Evolutionary conservation across 2,329 filamentous ascomycete genomes (phyloP).

Genomic region (Monosporascus sp.): DNA sequence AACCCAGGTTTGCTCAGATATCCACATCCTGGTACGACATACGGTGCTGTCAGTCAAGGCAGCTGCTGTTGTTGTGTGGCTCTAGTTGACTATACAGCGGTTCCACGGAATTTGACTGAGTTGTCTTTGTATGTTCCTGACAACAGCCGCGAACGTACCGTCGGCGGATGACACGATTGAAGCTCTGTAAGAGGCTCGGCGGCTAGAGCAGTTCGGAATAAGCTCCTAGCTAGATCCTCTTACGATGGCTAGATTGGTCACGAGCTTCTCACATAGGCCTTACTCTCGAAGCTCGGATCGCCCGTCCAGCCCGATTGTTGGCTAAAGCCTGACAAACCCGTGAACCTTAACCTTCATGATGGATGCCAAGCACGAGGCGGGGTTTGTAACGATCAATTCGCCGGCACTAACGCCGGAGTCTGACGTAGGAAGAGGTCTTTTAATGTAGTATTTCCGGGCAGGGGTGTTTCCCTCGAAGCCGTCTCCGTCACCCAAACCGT

Average conservation of each 20-base stretch:
- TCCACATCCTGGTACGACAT: not conserved
- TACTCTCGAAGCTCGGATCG: not conserved
- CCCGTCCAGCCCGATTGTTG: not conserved
- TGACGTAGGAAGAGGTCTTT: not conserved
- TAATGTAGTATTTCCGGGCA: not conserved
- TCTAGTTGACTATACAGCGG: not conserved
- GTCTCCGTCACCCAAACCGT: not conserved
- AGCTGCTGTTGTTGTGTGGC: not conserved
- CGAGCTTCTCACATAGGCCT: not conserved
- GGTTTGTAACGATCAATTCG: not conserved
- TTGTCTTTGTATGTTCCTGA: not conserved
- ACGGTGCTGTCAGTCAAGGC: not conserved
- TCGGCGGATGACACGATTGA: not conserved
- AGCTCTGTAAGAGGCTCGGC: not conserved
- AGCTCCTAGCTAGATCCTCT: not conserved
- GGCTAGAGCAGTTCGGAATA: not conserved
- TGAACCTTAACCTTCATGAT: not conserved
- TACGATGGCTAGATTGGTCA: not conserved
- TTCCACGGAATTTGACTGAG: not conserved
- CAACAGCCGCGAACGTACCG: not conserved
- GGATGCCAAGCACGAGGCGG: not conserved
- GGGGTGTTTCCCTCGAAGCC: not conserved
- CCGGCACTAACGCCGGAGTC: not conserved
- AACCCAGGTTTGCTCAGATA: not conserved
- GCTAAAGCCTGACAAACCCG: not conserved